Base-by-base conservation (phyloP, 2,329 filamentous ascomycete genomes). In the Rutstroemia sydowiana region DNA sequence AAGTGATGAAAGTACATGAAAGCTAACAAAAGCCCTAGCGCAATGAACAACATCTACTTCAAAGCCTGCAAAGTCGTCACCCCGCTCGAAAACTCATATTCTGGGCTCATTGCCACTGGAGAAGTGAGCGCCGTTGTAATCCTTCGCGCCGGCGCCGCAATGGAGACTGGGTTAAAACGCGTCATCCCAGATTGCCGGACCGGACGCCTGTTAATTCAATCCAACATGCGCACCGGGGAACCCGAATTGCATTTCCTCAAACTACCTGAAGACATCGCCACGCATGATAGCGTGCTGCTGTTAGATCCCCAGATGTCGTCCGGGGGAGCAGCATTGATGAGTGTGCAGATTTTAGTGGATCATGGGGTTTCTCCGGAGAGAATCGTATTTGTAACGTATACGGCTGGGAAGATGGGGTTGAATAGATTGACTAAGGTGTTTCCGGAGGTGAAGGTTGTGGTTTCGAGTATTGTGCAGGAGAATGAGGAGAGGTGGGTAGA, bases 261-360 rank as follows among this genome's bases (percentile, higher is more conserved):
- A 58, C 74, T 98, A 3, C 87, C 88, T 0, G 74, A 79, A 2
- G 79, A 88, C 55, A 87, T 97, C 51, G 72, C 78, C 54, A 69
- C 78, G 39, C 87, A 95, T 64, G 84, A 88, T 58, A 85, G 85
- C 45, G 89, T 98, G 16, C 74, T 98, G 55, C 74, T 98, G 7
- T 74, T 97, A 18, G 93, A 97, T 68, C 85, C 91, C 13, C 93
- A 98, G 66, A 96, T 97, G 87, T 89, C 88, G 23, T 91, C 85
- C 55, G 93, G 93, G 40, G 92, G 91, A 32, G 79, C 82, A 14
- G 81, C 81, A 1, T 73, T 98, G 53, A 98, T 98, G 93, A 90
- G 93, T 1, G 91, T 97, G 39, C 87, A 93, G 64, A 88, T 97
- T n/a, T 73, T 98, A 48, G 82, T 95, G 14, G 93, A 98, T 67